Base-by-base conservation (phyloP, 2,329 filamentous ascomycete genomes). In the Penicillium vulpinum region DNA sequence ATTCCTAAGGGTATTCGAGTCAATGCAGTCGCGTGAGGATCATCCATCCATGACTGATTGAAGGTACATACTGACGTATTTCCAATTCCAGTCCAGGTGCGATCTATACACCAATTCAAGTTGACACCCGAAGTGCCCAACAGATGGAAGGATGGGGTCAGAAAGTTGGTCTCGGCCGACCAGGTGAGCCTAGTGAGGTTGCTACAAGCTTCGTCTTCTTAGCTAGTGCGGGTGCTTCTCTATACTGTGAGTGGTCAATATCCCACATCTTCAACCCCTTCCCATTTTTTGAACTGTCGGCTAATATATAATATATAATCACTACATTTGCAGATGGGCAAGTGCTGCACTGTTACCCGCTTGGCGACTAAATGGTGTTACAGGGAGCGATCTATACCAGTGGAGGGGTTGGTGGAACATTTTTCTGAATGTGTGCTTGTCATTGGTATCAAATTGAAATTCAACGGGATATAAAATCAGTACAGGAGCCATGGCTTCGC, bases 1-100 rank as follows among this genome's bases (percentile, higher is more conserved):
- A 72, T 79, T 16, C 73, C 78, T 1, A 83, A 81, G 63, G 84
- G 83, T 2, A 86, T 87, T 53, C 74, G 82, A 2, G 82, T 85
- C 40, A 85, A 78, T 65, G 71, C 69, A 51, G 74, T 77, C 24
- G 73, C 73, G 73, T 76, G 62, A 63, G 73, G 66, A 33, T 15
- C 9, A 36, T 39, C 2, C 2, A 18, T 9, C 8, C 16, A 7
- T 28, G 2, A 3, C 15, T 18, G 2, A 9, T 22, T 13, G 7
- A 13, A 21, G 8, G 1, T n/a, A 11, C n/a, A 26, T 21, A 22
- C 44, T 56, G 6, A 55, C 9, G 3, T 13, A 5, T 15, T 40
- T 10, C 21, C 10, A 29, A 40, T 24, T n/a, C 2, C 9, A 74
- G 72, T 0, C 70, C 71, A n/a, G 72, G 71, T 18, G 65, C 67